Percentiles rank a stretch among this genome's conserved stretches.
These are phyloP conservation scores for Pseudocercospora eumusae DNA, from an alignment of 2,329 filamentous ascomycete genomes.

Conservation along the genomic window DNA sequence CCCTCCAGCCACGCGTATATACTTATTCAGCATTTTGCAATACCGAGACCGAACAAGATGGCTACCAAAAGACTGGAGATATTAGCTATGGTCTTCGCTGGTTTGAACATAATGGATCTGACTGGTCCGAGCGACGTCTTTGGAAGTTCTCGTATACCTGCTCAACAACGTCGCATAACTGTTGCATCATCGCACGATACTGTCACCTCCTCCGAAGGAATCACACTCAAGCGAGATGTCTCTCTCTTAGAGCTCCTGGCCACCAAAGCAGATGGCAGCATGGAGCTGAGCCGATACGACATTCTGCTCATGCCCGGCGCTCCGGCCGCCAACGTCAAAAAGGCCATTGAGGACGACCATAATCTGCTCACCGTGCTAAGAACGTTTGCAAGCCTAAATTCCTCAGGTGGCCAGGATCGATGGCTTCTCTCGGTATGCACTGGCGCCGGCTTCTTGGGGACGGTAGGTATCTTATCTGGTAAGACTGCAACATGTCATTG, in stretches of 20 bases:
- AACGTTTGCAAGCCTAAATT: slow-evolving; percentile 7
- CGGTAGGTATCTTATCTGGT: slow-evolving; percentile 6
- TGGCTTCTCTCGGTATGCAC: slow-evolving; percentile 23
- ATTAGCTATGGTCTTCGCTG: slow-evolving; percentile 19
- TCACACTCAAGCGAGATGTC: slow-evolving; percentile 13
- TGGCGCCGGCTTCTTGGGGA: slow-evolving; percentile 17
- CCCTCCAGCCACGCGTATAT: neutral
- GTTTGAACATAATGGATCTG: slow-evolving; percentile 24
- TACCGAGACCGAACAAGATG: neutral
- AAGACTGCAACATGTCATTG: slow-evolving; percentile 22
- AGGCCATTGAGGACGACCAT: slow-evolving; percentile 13
- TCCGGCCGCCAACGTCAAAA: neutral
- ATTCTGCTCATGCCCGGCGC: slow-evolving; percentile 21
- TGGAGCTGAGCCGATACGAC: slow-evolving; percentile 6
- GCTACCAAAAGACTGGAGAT: slow-evolving; percentile 9
- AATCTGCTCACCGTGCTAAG: slow-evolving; percentile 10
- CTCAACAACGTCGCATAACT: slow-evolving; percentile 2
- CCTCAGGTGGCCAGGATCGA: neutral
- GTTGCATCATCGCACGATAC: slow-evolving; percentile 15
- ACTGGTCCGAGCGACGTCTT: slow-evolving; percentile 24
- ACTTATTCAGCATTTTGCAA: neutral
- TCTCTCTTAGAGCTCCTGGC: slow-evolving; percentile 7
- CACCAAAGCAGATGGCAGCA: neutral
- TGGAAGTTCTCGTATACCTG: slow-evolving; percentile 13
- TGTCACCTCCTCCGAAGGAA: slow-evolving; percentile 16